Conservation (phyloP, 441 rosid genomes). For the Rhodomyrtus psidioides region DNA sequence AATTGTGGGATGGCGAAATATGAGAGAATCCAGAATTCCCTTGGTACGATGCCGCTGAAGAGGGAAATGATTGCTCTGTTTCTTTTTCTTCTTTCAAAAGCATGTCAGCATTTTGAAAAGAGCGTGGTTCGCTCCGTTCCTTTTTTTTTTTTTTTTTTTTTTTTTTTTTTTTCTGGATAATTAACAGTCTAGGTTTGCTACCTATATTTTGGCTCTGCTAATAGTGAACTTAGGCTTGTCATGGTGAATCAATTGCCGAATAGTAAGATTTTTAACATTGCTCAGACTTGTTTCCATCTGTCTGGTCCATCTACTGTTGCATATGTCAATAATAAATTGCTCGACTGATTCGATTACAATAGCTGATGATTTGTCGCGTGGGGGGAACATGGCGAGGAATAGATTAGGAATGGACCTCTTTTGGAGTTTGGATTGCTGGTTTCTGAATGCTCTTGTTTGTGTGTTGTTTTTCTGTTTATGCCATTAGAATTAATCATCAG, state of each 20-base stretch:
- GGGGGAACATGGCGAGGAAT: not conserved
- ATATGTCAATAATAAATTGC: not conserved
- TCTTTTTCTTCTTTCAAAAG: not conserved
- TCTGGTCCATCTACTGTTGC: not conserved
- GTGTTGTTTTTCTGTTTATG: not conserved
- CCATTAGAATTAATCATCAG: not conserved
- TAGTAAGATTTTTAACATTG: not conserved
- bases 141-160: not conserved
- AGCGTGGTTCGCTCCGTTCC: not conserved
- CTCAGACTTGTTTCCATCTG: not conserved
- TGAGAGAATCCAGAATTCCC: conserved; percentile 5
- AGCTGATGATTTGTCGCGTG: not conserved
- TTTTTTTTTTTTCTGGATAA: not conserved
- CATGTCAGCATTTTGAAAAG: not conserved
- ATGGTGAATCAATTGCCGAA: not conserved
- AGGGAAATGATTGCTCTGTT: not conserved
- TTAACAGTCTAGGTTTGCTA: not conserved
- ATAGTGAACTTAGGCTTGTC: not conserved
- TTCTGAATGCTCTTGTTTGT: not conserved
- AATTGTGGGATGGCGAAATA: conserved; percentile 56
- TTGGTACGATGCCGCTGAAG: not conserved
- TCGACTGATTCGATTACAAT: not conserved
- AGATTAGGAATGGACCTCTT: not conserved
- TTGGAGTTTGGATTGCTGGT: not conserved
- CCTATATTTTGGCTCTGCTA: not conserved